These are phyloP conservation scores for Talaromyces albobiverticillius DNA, from an alignment of 2,329 filamentous ascomycete species.

Conservation along the genomic window DNA sequence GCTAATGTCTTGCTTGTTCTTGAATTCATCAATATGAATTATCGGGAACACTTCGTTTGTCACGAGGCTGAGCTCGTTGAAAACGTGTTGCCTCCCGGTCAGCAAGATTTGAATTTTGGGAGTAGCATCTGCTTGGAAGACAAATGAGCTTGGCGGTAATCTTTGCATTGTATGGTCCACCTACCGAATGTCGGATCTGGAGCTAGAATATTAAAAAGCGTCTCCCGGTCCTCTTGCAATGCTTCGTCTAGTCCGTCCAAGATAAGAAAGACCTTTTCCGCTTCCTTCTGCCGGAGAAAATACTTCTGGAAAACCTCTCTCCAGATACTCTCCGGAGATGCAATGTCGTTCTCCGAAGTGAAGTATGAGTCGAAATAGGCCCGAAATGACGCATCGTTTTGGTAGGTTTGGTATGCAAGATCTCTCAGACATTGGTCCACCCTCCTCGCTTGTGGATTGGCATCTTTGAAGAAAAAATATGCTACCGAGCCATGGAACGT, in stretches of 20 bases:
- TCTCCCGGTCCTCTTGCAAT: constrained; percentile 32
- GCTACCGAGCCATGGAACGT: constrained; percentile 30
- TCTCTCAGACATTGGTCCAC: constrained; percentile 47
- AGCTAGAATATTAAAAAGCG: constrained; percentile 37
- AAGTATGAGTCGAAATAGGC: constrained; percentile 39
- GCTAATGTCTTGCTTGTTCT: constrained; percentile 43
- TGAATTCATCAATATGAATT: constrained; percentile 43
- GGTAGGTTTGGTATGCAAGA: constrained; percentile 48
- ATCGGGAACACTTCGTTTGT: constrained; percentile 36
- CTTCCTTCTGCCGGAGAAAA: constrained; percentile 30
- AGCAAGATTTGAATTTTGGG: constrained; percentile 31
- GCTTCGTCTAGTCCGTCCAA: constrained; percentile 51
- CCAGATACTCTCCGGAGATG: constrained; percentile 46
- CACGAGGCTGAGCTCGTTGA: constrained; percentile 34
- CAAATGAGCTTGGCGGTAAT: too few relatives aligned
- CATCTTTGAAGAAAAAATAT: constrained; percentile 51
- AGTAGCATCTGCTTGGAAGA: not conserved
- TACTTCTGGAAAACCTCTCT: constrained; percentile 42
- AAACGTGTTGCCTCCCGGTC: constrained; percentile 43
- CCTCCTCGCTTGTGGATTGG: constrained; percentile 46
- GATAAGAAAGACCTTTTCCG: constrained; percentile 42
- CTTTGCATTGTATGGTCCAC: too few relatives aligned
- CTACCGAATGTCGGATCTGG: constrained; percentile 21
- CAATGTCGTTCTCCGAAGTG: constrained; percentile 39
- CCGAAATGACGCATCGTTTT: constrained; percentile 46